A percentile compares a stretch with the other conserved stretches of the same genome.
These are phyloP conservation scores for Strobilomyces confusus DNA, from an alignment of 768 basidiomycete genomes.

Conservation along the genomic window DNA sequence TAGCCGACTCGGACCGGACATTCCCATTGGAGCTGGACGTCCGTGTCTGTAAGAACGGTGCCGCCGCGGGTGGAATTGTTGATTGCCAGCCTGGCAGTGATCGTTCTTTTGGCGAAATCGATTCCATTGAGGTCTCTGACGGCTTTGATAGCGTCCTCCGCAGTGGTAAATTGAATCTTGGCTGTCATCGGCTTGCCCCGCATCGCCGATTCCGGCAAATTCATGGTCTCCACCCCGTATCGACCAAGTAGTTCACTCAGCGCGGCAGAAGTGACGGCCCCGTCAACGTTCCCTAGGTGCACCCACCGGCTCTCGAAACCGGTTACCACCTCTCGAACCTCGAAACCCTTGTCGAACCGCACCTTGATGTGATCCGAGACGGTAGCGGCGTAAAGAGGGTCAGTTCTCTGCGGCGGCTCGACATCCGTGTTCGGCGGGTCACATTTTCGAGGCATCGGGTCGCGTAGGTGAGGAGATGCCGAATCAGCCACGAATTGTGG, in stretches of 20 bases:
- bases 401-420: constrained; percentile 10
- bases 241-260: constrained; percentile 38
- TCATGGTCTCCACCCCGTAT: constrained; percentile 42
- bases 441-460: neutral
- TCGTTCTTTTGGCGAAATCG: constrained; percentile 33
- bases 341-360: constrained; percentile 57
- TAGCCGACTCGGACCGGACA: constrained; percentile 55
- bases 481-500: neutral
- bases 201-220: constrained; percentile 24
- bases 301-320: constrained; percentile 70
- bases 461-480: neutral
- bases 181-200: constrained; percentile 26
- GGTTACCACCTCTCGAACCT: constrained; percentile 52
- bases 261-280: constrained; percentile 27
- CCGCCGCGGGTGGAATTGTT: constrained; percentile 33
- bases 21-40: constrained; percentile 58
- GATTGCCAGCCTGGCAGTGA: constrained; percentile 46
- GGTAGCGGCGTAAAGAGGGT: constrained; percentile 26
- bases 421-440: neutral
- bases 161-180: constrained; percentile 45
- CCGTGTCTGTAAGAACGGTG: constrained; percentile 47
- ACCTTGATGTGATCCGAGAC: constrained; percentile 56
- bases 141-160: constrained; percentile 52
- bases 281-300: constrained; percentile 48
- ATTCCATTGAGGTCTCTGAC: constrained; percentile 47